Conservation (phyloP, 768 basidiomycete species). For the Crepidotus variabilis region DNA sequence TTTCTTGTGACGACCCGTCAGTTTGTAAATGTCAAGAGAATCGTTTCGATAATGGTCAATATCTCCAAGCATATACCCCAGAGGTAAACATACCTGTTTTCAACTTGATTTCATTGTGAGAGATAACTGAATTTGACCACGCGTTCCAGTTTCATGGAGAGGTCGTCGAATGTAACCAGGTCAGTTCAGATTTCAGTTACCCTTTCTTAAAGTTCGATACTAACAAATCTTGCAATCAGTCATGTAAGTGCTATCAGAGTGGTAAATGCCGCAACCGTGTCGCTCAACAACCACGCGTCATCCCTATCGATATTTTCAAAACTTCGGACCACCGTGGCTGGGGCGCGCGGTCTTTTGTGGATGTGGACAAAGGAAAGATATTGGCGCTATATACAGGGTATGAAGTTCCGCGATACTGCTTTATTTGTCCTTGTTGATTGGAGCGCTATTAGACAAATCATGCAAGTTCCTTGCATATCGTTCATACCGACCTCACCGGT, state of each 20-base stretch:
- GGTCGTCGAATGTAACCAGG: constrained; percentile 67
- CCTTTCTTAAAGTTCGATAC: background rate
- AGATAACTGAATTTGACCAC: no score
- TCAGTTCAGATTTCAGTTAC: constrained; percentile 17
- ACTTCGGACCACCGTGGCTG: constrained; percentile 51
- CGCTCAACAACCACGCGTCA: constrained; percentile 52
- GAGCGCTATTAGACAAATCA: constrained; percentile 22
- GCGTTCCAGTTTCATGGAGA: constrained; percentile 20
- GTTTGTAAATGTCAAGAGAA: no score
- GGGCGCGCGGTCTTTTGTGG: constrained; percentile 51
- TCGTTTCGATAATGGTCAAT: no score
- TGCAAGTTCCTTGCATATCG: constrained; percentile 34
- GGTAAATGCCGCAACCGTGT: constrained; percentile 54
- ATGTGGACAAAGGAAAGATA: constrained; percentile 51
- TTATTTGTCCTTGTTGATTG: background rate
- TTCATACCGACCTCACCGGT: background rate
- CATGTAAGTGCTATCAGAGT: constrained; percentile 37
- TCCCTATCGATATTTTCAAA: constrained; percentile 65
- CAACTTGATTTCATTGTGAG: no score
- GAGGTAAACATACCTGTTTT: no score
- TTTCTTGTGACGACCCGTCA: no score
- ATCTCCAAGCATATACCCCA: no score
- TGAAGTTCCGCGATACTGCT: background rate
- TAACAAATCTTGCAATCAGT: constrained; percentile 19
- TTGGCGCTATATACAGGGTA: constrained; percentile 71